phyloP scores from a whole-genome alignment of 257 asterid genomes.

The Lavandula angustifolia region DNA sequence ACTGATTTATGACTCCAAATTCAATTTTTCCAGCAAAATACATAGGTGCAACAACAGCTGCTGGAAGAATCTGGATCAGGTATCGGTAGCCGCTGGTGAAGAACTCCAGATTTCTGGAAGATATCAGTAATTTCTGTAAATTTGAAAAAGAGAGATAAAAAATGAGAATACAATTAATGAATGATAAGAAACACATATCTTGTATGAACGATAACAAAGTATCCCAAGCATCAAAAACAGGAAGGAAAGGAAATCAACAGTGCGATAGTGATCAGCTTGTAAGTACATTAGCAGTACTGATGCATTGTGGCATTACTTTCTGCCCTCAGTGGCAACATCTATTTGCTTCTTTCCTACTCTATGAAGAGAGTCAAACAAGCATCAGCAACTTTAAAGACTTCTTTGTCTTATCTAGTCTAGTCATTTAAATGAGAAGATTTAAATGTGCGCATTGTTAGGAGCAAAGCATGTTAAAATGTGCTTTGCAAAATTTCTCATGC shows the following conservation, averaged over 20 bases:
- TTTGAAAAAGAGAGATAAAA: conserved; percentile 37
- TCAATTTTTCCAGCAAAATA: conserved; percentile 94
- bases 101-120: conserved; percentile 93
- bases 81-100: conserved; percentile 90
- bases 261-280: neutral
- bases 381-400: conserved; percentile 1
- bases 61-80: conserved; percentile 94
- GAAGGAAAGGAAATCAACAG: conserved; percentile 21
- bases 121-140: conserved; percentile 78
- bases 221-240: conserved; percentile 4
- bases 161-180: conserved; percentile 12
- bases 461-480: neutral
- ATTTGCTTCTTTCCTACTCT: conserved; percentile 24
- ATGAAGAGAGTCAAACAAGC: neutral
- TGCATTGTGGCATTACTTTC: conserved; percentile 16
- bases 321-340: conserved; percentile 14
- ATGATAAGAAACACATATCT: conserved; percentile 17
- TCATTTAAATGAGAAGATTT: neutral
- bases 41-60: conserved; percentile 97
- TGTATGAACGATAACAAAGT: conserved; percentile 2
- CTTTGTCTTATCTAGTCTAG: neutral
- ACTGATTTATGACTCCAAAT: conserved; percentile 93
- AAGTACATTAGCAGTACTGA: conserved; percentile 13
- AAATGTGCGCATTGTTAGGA: neutral
- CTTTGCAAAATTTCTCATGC: neutral